phyloP scores from a whole-genome alignment of 2,329 filamentous ascomycete genomes.

The Cladosporium oxysporum region DNA sequence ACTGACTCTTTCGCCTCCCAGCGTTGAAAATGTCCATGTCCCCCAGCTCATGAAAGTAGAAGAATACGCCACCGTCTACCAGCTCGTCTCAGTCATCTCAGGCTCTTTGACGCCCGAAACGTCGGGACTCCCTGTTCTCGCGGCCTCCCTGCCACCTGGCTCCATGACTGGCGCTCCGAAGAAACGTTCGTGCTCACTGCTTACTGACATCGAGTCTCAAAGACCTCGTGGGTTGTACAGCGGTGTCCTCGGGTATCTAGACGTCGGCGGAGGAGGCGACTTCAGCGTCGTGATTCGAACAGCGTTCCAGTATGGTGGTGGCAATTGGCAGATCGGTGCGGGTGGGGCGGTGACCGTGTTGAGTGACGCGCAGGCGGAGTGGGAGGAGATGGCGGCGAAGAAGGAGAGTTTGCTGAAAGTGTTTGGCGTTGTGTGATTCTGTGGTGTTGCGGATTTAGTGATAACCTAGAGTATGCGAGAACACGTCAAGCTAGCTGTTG shows the following conservation, averaged over 20 bases:
- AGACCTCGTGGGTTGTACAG: slow-evolving; percentile 76
- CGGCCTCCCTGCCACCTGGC: slow-evolving; percentile 78
- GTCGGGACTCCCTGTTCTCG: slow-evolving; percentile 74
- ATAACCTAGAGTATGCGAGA: not conserved
- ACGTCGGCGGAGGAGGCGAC: slow-evolving; percentile 79
- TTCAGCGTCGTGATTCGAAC: slow-evolving; percentile 91
- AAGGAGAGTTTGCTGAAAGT: slow-evolving; percentile 35
- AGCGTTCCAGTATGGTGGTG: slow-evolving; percentile 70
- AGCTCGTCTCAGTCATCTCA: slow-evolving; percentile 86
- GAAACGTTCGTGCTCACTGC: slow-evolving; percentile 83
- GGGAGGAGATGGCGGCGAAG: slow-evolving; percentile 75
- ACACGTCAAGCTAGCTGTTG: not conserved
- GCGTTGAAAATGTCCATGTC: slow-evolving; percentile 63
- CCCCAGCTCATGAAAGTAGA: slow-evolving; percentile 81
- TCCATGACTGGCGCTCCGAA: slow-evolving; percentile 98
- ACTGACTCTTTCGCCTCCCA: slow-evolving; percentile 19
- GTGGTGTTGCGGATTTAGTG: not conserved
- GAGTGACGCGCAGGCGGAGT: slow-evolving; percentile 77
- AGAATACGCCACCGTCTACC: slow-evolving; percentile 87
- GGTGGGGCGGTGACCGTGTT: slow-evolving; percentile 87
- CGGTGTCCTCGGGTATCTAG: slow-evolving; percentile 86
- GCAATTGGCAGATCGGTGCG: slow-evolving; percentile 76
- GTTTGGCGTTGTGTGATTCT: slow-evolving; percentile 16
- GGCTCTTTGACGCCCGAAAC: slow-evolving; percentile 57
- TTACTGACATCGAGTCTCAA: slow-evolving; percentile 66